Evolutionary conservation across 2,329 filamentous ascomycete species (phyloP).

Genomic region (Alternaria tenuissima): DNA sequence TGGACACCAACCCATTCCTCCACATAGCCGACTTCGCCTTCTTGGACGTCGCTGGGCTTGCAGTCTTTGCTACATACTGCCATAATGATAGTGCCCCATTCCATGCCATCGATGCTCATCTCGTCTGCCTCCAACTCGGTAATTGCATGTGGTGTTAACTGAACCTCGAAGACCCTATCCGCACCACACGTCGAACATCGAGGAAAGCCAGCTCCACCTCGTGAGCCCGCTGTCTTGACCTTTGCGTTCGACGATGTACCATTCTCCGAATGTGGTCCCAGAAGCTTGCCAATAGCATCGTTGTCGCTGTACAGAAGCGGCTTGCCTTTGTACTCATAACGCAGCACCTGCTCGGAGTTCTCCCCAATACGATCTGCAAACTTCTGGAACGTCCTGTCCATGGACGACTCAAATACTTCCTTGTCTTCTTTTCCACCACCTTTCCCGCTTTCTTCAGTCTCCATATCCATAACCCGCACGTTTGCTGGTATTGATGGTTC

Average conservation of each 20-base stretch:
- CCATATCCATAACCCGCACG: constrained; percentile 52
- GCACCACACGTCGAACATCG: constrained; percentile 79
- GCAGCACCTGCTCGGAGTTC: constrained; percentile 61
- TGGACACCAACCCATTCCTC: constrained; percentile 99
- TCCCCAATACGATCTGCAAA: constrained; percentile 61
- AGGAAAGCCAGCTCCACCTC: constrained; percentile 65
- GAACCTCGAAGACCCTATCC: constrained; percentile 84
- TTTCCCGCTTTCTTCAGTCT: constrained; percentile 38
- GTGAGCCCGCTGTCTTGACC: constrained; percentile 36
- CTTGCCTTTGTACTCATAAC: constrained; percentile 59
- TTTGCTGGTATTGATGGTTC: constrained; percentile 60
- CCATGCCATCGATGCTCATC: constrained; percentile 80
- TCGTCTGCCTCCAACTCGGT: constrained; percentile 82
- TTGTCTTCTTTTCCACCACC: constrained; percentile 55
- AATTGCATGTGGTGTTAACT: constrained; percentile 91
- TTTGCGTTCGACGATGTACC: constrained; percentile 36
- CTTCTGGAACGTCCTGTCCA: constrained; percentile 61
- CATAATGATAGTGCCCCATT: constrained; percentile 93
- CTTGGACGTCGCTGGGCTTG: constrained; percentile 63
- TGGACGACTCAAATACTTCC: constrained; percentile 57
- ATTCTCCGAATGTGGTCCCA: constrained; percentile 54
- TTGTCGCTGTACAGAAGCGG: constrained; percentile 79
- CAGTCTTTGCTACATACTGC: constrained; percentile 87
- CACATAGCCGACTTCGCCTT: constrained; percentile 76
- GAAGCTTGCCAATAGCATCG: constrained; percentile 74